These are phyloP conservation scores for Pseudogymnoascus verrucosus DNA, from an alignment of 2,329 filamentous ascomycete genomes.

Conservation along the genomic window DNA sequence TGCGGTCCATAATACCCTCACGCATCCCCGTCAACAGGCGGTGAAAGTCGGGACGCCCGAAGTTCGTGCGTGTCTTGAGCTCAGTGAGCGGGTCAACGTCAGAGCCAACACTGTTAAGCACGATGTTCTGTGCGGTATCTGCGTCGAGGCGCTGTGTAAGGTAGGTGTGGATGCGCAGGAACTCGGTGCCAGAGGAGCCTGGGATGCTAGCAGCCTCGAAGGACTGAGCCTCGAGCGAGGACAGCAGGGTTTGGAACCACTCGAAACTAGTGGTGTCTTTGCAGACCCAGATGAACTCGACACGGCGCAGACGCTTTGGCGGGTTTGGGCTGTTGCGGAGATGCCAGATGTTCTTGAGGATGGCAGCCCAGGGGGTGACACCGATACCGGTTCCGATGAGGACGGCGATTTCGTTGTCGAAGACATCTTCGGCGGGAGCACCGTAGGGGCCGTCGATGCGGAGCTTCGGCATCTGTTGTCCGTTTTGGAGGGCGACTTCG, in stretches of 20 bases:
- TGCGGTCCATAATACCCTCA: constrained; percentile 75
- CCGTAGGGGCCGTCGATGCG: constrained; percentile 94
- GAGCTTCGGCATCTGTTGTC: constrained; percentile 81
- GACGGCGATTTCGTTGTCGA: constrained; percentile 83
- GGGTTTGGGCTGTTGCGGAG: constrained; percentile 84
- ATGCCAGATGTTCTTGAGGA: constrained; percentile 98
- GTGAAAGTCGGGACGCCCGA: constrained; percentile 83
- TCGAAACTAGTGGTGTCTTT: constrained; percentile 93
- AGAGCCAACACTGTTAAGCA: constrained; percentile 87
- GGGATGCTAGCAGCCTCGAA: constrained; percentile 58
- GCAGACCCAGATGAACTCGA: constrained; percentile 99
- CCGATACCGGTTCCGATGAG: constrained; percentile 82
- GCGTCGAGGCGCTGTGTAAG: constrained; percentile 88
- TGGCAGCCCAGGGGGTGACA: constrained; percentile 78
- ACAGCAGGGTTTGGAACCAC: constrained; percentile 95
- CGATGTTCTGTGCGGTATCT: constrained; percentile 92
- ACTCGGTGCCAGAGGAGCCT: constrained; percentile 65
- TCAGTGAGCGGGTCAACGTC: constrained; percentile 87
- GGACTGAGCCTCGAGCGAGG: constrained; percentile 82
- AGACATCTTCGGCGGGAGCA: constrained; percentile 94
- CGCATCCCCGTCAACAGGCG: constrained; percentile 77
- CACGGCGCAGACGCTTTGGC: constrained; percentile 78
- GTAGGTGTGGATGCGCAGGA: constrained; percentile 96
- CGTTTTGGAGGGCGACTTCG: constrained; percentile 89
- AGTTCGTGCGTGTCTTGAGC: constrained; percentile 82